Evolutionary conservation across 495 filamentous ascomycete genomes (phyloP).

Genomic region (Penicillium soppii): DNA sequence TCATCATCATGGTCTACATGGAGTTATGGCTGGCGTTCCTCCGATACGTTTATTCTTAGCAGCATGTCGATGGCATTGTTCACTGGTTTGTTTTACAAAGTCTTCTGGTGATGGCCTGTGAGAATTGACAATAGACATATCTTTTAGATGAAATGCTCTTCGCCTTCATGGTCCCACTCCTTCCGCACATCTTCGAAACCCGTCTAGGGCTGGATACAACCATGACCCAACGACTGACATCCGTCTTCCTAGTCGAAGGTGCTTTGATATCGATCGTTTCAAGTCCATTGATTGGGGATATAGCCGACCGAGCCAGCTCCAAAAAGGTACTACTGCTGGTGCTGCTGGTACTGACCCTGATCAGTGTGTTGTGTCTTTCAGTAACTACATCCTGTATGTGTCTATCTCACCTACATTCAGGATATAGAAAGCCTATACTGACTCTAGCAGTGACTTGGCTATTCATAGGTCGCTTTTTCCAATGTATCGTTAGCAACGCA

Average conservation of each 20-base stretch:
- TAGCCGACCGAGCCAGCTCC: slow-evolving; percentile 16
- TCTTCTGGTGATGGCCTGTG: not conserved
- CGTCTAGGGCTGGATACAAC: slow-evolving; percentile 16
- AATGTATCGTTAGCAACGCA: slow-evolving; percentile 19
- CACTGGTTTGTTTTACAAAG: not conserved
- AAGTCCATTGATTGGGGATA: slow-evolving; percentile 19
- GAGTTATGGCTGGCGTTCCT: not conserved
- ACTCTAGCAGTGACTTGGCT: not conserved
- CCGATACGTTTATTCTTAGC: not conserved
- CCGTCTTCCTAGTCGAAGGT: slow-evolving; percentile 13
- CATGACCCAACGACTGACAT: slow-evolving; percentile 16
- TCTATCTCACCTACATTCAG: not conserved
- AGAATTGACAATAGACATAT: not conserved
- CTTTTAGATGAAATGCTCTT: slow-evolving; percentile 22
- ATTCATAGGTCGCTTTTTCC: slow-evolving; percentile 20
- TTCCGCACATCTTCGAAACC: slow-evolving; percentile 24
- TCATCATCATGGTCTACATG: not conserved
- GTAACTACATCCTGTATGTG: not conserved
- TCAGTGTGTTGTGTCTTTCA: not conserved
- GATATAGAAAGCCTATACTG: not conserved
- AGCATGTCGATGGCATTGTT: not conserved
- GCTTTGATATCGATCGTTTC: slow-evolving; percentile 14
- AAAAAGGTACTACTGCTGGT: slow-evolving; percentile 6
- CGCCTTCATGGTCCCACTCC: slow-evolving; percentile 25
- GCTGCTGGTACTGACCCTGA: not conserved